These are phyloP conservation scores for Neofusicoccum ribis DNA, from an alignment of 2,329 filamentous ascomycete genomes.

Conservation along the genomic window DNA sequence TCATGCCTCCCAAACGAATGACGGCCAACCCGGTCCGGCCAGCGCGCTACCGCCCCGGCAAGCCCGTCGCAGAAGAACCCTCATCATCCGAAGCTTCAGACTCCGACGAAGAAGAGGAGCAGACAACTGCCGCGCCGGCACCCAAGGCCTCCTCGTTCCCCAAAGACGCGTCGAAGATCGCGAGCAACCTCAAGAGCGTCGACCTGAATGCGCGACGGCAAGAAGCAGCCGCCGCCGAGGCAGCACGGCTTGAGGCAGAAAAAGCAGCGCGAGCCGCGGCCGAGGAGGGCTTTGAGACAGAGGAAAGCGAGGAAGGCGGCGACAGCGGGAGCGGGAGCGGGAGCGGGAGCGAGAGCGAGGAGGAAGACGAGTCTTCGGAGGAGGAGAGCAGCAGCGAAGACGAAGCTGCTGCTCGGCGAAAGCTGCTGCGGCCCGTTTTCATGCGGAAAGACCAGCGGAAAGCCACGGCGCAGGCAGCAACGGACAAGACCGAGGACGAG, in stretches of 20 bases:
- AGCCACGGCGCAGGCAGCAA: constrained; percentile 23
- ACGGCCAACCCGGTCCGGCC: constrained; percentile 85
- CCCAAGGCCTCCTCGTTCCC: constrained; percentile 51
- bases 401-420: constrained; percentile 53
- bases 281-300: constrained; percentile 63
- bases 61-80: constrained; percentile 57
- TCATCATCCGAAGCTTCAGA: constrained; percentile 52
- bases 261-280: constrained; percentile 35
- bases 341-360: constrained; percentile 21
- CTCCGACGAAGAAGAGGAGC: constrained; percentile 44
- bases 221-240: constrained; percentile 31
- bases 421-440: constrained; percentile 64
- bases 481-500: constrained; percentile 40
- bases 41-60: constrained; percentile 82
- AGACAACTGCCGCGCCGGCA: constrained; percentile 35
- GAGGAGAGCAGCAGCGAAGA: constrained; percentile 56
- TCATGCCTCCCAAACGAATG: constrained; percentile 78
- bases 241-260: constrained; percentile 27
- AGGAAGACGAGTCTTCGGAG: constrained; percentile 37
- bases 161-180: constrained; percentile 42
- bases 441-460: constrained; percentile 64
- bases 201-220: constrained; percentile 36
- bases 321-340: constrained; percentile 20
- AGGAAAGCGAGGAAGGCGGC: constrained; percentile 35
- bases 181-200: constrained; percentile 45